Conservation (phyloP, 345 rosid species). For the Salix dunnii region DNA sequence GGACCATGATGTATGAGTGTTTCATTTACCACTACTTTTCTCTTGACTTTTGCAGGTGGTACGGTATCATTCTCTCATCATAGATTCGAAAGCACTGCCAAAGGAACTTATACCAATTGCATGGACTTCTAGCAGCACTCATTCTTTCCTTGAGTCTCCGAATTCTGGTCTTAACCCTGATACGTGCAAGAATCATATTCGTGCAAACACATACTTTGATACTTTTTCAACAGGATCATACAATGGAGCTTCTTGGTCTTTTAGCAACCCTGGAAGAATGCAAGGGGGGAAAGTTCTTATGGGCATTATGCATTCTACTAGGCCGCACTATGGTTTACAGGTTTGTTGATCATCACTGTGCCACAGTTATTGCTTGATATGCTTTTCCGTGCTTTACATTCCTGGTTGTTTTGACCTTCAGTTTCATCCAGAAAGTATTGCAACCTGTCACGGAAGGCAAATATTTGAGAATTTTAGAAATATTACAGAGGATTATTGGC, state of each 20-base stretch:
- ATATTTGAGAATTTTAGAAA: constrained; percentile 74
- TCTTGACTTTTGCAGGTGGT: constrained; percentile 56
- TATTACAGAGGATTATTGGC: constrained; percentile 75
- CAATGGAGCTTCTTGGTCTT: constrained; percentile 32
- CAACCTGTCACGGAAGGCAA: constrained; percentile 70
- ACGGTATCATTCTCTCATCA: constrained; percentile 85
- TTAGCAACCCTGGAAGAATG: constrained; percentile 22
- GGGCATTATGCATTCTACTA: constrained; percentile 82
- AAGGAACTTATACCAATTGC: constrained; percentile 81
- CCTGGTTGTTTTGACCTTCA: constrained; percentile 34
- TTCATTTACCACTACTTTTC: not conserved
- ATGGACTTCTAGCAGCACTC: constrained; percentile 57
- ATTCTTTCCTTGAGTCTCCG: constrained; percentile 47
- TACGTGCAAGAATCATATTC: constrained; percentile 22
- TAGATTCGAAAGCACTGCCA: constrained; percentile 78
- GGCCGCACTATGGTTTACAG: constrained; percentile 97
- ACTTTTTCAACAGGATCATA: constrained; percentile 24
- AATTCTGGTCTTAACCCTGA: constrained; percentile 29
- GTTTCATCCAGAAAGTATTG: constrained; percentile 99
- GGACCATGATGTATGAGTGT: not conserved
- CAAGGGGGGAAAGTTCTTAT: constrained; percentile 53
- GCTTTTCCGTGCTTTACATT: constrained; percentile 7
- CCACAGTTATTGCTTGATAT: not conserved
- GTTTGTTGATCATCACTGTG: constrained; percentile 32
- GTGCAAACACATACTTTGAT: constrained; percentile 20